A percentile compares a stretch with the other conserved stretches of the same genome.
These are phyloP conservation scores for Hericium rajendrae DNA, from an alignment of 768 basidiomycete genomes.

Conservation along the genomic window DNA sequence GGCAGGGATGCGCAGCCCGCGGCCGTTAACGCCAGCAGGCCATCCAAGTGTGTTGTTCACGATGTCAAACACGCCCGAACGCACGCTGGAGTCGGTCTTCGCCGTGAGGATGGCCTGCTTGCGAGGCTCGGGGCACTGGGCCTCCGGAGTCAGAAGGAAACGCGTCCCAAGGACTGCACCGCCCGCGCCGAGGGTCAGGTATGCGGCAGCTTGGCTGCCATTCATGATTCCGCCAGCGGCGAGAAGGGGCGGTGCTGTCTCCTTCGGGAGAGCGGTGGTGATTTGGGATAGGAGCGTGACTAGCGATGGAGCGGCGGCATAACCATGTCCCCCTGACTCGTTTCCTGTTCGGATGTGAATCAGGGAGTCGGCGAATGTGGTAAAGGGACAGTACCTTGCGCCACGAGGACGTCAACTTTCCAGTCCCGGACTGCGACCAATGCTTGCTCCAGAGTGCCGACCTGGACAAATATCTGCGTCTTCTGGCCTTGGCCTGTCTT, in stretches of 20 bases:
- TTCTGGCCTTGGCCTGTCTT: conserved; percentile 27
- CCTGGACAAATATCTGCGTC: conserved; percentile 55
- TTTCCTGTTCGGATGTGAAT: conserved; percentile 36
- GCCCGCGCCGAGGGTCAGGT: conserved; percentile 56
- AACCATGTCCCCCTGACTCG: conserved; percentile 77
- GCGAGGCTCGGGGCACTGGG: conserved; percentile 26
- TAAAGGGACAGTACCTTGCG: conserved; percentile 46
- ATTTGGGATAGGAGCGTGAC: conserved; percentile 42
- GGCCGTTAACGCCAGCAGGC: conserved; percentile 29
- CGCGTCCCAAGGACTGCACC: conserved; percentile 70
- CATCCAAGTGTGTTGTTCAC: conserved; percentile 23
- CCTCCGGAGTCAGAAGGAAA: conserved; percentile 60
- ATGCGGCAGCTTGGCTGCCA: conserved; percentile 54
- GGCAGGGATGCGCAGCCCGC: conserved; percentile 31
- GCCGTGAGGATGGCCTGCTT: conserved; percentile 25
- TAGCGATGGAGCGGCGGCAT: conserved; percentile 44
- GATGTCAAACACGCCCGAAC: conserved; percentile 26
- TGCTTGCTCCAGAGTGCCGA: conserved; percentile 52
- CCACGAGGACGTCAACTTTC: conserved; percentile 66
- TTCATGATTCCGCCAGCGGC: conserved; percentile 68
- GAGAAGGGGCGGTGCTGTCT: conserved; percentile 42
- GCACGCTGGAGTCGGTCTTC: conserved; percentile 17
- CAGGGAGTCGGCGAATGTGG: background rate
- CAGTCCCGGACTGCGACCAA: conserved; percentile 53
- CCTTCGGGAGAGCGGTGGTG: conserved; percentile 30